A percentile compares a stretch with the other conserved stretches of the same genome.
These are phyloP conservation scores for Nevesoporus exiguus DNA, from an alignment of 768 basidiomycete genomes.

Conservation along the genomic window DNA sequence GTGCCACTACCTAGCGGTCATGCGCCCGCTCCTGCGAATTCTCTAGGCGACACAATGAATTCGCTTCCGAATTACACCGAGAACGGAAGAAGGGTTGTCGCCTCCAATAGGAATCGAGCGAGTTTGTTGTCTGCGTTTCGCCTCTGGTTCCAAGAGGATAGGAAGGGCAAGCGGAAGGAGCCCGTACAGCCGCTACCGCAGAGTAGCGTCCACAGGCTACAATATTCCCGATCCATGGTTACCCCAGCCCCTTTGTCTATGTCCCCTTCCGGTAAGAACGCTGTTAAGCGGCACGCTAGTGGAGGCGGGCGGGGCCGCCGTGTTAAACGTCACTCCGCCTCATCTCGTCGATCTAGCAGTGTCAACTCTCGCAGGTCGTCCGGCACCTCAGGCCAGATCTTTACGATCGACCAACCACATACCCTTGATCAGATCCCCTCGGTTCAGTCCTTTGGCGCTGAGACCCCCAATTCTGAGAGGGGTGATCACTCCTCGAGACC, in stretches of 20 bases:
- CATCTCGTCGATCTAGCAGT: slow-evolving; percentile 86
- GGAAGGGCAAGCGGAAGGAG: slow-evolving; percentile 81
- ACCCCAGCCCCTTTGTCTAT: slow-evolving; percentile 25
- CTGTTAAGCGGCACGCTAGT: slow-evolving; percentile 52
- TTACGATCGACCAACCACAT: slow-evolving; percentile 54
- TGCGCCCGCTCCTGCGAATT: slow-evolving; percentile 48
- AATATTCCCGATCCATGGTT: slow-evolving; percentile 26
- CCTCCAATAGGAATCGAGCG: slow-evolving; percentile 60
- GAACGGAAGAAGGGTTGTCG: slow-evolving; percentile 32
- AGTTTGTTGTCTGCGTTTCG: slow-evolving; percentile 84
- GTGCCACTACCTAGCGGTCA: slow-evolving; percentile 36
- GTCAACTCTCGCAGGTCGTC: slow-evolving; percentile 82
- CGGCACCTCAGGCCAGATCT: slow-evolving; percentile 43
- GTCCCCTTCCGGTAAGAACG: slow-evolving; percentile 31
- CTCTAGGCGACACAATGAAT: slow-evolving; percentile 50
- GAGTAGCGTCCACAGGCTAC: slow-evolving; percentile 19
- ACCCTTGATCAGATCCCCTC: slow-evolving; percentile 49
- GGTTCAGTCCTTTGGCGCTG: slow-evolving; percentile 70
- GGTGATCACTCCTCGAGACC: slow-evolving; percentile 78
- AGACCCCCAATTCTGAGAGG: slow-evolving; percentile 85
- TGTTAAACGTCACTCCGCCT: slow-evolving; percentile 65
- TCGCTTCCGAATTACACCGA: slow-evolving; percentile 42
- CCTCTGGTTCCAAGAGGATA: slow-evolving; percentile 90
- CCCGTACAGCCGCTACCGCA: slow-evolving; percentile 16
- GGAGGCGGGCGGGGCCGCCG: slow-evolving; percentile 47